Conservation (phyloP, 805 yeast species). For the Dipodascopsis tothii region DNA sequence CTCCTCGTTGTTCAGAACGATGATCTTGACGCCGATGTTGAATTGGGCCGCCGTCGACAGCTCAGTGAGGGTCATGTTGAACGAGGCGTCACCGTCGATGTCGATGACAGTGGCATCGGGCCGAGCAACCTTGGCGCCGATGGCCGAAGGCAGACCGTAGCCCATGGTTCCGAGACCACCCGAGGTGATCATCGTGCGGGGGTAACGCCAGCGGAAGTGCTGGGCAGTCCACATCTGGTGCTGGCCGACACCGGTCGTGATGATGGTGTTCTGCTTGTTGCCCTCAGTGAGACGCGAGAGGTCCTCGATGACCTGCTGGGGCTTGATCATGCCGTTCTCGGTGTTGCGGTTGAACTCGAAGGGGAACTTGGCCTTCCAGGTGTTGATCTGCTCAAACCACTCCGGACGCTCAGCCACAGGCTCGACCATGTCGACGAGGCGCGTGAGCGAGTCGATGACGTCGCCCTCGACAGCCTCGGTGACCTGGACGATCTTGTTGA, state of each 20-base stretch:
- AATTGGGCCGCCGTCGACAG: slow-evolving; percentile 92
- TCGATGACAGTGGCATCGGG: slow-evolving; percentile 94
- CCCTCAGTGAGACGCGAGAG: slow-evolving; percentile 64
- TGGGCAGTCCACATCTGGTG: slow-evolving; percentile 99
- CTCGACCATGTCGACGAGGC: slow-evolving; percentile 63
- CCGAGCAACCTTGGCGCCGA: slow-evolving; percentile 94
- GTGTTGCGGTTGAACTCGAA: slow-evolving; percentile 74
- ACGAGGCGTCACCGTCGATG: slow-evolving; percentile 98
- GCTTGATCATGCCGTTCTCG: slow-evolving; percentile 55
- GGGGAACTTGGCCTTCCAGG: slow-evolving; percentile 84
- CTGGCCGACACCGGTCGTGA: slow-evolving; percentile 98
- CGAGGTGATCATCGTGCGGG: slow-evolving; percentile 91
- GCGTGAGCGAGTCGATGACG: slow-evolving; percentile 67
- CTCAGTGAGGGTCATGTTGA: slow-evolving; percentile 94
- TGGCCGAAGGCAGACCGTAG: slow-evolving; percentile 92
- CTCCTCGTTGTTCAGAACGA: slow-evolving; percentile 91
- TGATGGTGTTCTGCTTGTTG: slow-evolving; percentile 63
- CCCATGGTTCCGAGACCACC: slow-evolving; percentile 99
- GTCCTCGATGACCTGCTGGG: slow-evolving; percentile 82
- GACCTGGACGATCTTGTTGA: slow-evolving; percentile 89
- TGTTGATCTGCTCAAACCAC: slow-evolving; percentile 68
- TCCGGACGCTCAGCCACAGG: slow-evolving; percentile 58
- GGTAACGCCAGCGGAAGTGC: slow-evolving; percentile 87
- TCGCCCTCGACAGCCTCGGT: slow-evolving; percentile 97
- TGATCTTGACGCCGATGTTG: slow-evolving; percentile 78